Evolutionary conservation across 2,329 filamentous ascomycete species (phyloP), one percentile per base, ranked within the genome.

Genomic region (Coccinonectria pachysandricola): DNA sequence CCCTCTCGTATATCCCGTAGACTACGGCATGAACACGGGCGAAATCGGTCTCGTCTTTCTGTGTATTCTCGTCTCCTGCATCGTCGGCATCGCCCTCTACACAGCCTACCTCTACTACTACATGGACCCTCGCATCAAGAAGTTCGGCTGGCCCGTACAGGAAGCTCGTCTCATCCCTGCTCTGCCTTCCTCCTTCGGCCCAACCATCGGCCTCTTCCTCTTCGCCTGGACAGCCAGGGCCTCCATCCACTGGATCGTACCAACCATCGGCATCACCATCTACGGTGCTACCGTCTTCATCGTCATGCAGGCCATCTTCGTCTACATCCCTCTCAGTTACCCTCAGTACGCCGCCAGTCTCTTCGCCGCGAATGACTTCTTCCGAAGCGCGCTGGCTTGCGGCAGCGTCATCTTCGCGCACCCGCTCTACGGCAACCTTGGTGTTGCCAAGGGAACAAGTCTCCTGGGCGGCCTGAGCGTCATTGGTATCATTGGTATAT

Each of bases 281-380:
- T 73, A 71, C 47, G 62, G 58, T 19, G 60, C 56, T 8, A 55
- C 53, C 3, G 64, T 63, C 16, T 73, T 72, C 40, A 41, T 72
- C 31, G 56, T 75, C 28, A 63, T 73, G 56, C 69, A 74, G 48
- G 70, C 65, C 49, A 64, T 75, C 48, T 75, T 74, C 43, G 57
- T 72, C 36, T 75, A 75, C 49, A 61, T 75, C 10, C 66, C 68
- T 1, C 53, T 72, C 12, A 60, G 54, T 26, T 73, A 73, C 39
- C 68, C 68, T 4, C 53, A 58, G 37, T 72, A 73, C 42, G 68
- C 70, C 1, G 70, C 72, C 19, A 66, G 60, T 24, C 52, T 76
- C 12, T 75, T 77, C 42, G 71, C 71, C 1, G 69, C 60, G 5
- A 77, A 75, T 42, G 71, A 75, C 52, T 68, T 74, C 46, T 64